Base-by-base conservation (phyloP, 2,329 filamentous ascomycete genomes). In the Paraphaeosphaeria sporulosa region DNA sequence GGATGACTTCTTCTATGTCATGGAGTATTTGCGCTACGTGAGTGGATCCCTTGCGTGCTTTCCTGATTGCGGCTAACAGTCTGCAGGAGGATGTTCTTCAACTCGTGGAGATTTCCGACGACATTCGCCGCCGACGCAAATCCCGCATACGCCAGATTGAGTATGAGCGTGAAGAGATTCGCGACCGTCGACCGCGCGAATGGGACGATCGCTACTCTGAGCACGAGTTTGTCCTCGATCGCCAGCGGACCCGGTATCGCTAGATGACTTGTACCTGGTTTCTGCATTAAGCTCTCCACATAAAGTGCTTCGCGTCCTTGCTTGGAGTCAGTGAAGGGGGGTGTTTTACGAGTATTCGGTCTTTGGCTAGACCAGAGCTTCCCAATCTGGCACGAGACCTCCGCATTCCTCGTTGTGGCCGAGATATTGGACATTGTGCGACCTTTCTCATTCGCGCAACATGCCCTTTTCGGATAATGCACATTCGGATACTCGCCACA, bases 21-120 rank as follows among this genome's bases (percentile, higher is more conserved):
- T 97, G 83, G 88, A 94, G 64, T 97, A 96, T 76, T 84, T 99
- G 55, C 84, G 85, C 80, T 93, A 95, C 74, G 94, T 97, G 84
- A 86, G 93, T 87, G 4, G 38, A 15, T 7, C 42, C 9, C 21
- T 23, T 30, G 3, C 13, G 15, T 13, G 10, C 19, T 6, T 1
- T 10, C 13, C 30, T 13, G n/a, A 13, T 4, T 10, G 7, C 38
- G 38, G 27, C 69, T 73, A 57, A 74, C 53, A 12, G 21, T 1
- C 0, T 27, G 56, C 70, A 97, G 93, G 92, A 96, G 74, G 93
- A 97, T 67, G 92, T 98, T 49, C 85, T 93, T 46, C 88, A 90
- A 64, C 86, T 98, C 4, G 92, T 96, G 27, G 87, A 95, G 64
- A 77, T 96, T 3, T 92, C 93, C 0, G 91, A 96, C 63, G 86